Base-by-base conservation (phyloP, 2,329 filamentous ascomycete genomes). In the Epichloe scottii region DNA sequence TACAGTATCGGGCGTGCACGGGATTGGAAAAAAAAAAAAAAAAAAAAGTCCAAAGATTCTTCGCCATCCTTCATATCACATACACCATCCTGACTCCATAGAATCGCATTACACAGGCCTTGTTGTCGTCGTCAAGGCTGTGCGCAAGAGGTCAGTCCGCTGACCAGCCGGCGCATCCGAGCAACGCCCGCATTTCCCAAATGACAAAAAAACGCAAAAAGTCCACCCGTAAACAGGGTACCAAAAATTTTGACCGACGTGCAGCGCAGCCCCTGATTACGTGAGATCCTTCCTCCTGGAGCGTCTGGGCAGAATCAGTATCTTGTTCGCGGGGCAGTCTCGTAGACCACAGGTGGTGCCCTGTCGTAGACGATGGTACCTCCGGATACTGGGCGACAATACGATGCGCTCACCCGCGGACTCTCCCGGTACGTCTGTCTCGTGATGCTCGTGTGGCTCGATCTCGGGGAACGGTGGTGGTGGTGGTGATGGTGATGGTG, bases 401-500 rank as follows among this genome's bases (percentile, higher is more conserved):
- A 51, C 57, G 62, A 51, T 50, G 63, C 62, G 64, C 71, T 73
- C 46, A 69, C 63, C 34, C 70, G 65, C 39, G 72, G 73, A 56
- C 69, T 71, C 54, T 66, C 63, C 52, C 59, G 62, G 60, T 69
- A 67, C 4, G 65, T 65, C 49, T 61, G 59, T 23, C 67, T 61
- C 46, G 60, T 64, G 54, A 69, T 66, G 59, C 66, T 69, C 46
- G 64, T 67, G 65, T 71, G 70, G 64, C 69, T 72, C n/a, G 65
- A 64, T 44, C 67, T 62, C 45, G 72, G 71, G 23, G 68, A 68
- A 47, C 63, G 60, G 45, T 58, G 57, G 46, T 65, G 60, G 45
- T 59, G 58, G 51, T 61, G 60, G 46, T 64, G 62, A 42, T 67
- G 65, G 44, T 67, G 62, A 45, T 62, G 59, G 45, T 66, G 63